A percentile compares a stretch with the other conserved stretches of the same genome.
Conservation (phyloP, 805 yeast genomes). For the Candida bentonensis region DNA sequence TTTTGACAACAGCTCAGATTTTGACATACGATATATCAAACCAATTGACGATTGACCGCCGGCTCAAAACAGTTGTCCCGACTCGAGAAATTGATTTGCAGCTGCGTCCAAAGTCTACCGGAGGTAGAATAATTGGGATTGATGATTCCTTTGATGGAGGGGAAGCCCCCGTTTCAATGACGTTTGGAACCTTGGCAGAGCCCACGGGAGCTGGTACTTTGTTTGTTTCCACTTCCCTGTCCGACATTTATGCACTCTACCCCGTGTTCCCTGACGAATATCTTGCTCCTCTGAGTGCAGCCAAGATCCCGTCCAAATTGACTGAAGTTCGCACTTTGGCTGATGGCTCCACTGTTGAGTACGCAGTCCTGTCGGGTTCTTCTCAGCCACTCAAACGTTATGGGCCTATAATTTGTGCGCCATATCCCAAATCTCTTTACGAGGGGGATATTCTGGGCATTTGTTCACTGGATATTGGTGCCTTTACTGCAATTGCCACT, state of each 20-base stretch:
- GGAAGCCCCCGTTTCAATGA: slow-evolving; percentile 24
- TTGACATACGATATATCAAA: too few species aligned
- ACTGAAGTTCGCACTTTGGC: slow-evolving; percentile 19
- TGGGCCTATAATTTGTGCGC: slow-evolving; percentile 42
- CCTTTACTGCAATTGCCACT: slow-evolving; percentile 10
- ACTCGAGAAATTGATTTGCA: too few species aligned
- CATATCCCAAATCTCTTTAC: slow-evolving; percentile 39
- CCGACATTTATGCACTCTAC: slow-evolving; percentile 44
- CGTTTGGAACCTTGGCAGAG: slow-evolving; percentile 29
- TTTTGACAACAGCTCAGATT: too few species aligned
- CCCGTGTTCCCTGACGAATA: slow-evolving; percentile 45
- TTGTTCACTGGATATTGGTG: slow-evolving; percentile 12
- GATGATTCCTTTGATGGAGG: slow-evolving; percentile 6
- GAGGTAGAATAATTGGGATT: not conserved
- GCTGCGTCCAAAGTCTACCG: too few species aligned
- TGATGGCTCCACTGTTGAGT: slow-evolving; percentile 23
- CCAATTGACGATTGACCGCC: too few species aligned
- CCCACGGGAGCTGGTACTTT: slow-evolving; percentile 36
- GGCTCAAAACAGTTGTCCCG: too few species aligned
- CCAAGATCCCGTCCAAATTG: slow-evolving; percentile 19
- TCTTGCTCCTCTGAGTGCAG: not conserved
- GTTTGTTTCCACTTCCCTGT: slow-evolving; percentile 37
- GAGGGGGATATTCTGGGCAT: slow-evolving; percentile 28
- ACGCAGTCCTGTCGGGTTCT: slow-evolving; percentile 8
- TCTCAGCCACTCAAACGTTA: slow-evolving; percentile 16